A percentile compares a stretch with the other conserved stretches of the same genome.
These are phyloP conservation scores for Aaosphaeria arxii DNA, from an alignment of 2,329 filamentous ascomycete genomes.

Conservation along the genomic window DNA sequence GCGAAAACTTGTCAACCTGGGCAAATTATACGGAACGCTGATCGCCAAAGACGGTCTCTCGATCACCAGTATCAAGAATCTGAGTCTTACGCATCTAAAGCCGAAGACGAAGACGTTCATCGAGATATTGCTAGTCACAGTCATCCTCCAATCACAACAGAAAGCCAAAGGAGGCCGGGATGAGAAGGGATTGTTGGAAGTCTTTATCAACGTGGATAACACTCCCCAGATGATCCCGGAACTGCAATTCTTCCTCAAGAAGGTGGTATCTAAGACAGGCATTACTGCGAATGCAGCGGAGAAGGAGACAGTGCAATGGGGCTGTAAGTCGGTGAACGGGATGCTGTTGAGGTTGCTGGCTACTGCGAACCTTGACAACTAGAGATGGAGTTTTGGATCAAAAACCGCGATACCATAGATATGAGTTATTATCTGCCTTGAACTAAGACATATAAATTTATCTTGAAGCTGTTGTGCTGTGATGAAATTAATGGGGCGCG, in stretches of 20 bases:
- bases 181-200: slow-evolving; percentile 58
- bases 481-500: too few species aligned
- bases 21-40: slow-evolving; percentile 63
- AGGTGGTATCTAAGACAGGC: slow-evolving; percentile 67
- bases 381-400: slow-evolving; percentile 35
- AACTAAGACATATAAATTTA: too few species aligned
- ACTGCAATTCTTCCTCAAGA: slow-evolving; percentile 76
- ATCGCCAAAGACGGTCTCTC: slow-evolving; percentile 59
- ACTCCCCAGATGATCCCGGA: slow-evolving; percentile 68
- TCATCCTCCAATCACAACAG: slow-evolving; percentile 66
- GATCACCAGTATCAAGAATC: slow-evolving; percentile 60
- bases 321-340: slow-evolving; percentile 37
- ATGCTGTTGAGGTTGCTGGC: slow-evolving; percentile 35
- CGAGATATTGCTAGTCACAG: slow-evolving; percentile 73
- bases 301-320: slow-evolving; percentile 48
- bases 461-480: too few species aligned
- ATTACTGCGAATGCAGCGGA: slow-evolving; percentile 49
- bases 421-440: background rate
- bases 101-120: slow-evolving; percentile 74
- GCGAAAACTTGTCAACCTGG: slow-evolving; percentile 64
- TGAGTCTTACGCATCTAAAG: slow-evolving; percentile 78
- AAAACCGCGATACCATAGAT: background rate
- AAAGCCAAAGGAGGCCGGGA: slow-evolving; percentile 48
- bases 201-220: slow-evolving; percentile 64
- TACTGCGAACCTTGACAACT: slow-evolving; percentile 25